phyloP scores from a whole-genome alignment of 345 rosid genomes.

The Syzygium aqueum region DNA sequence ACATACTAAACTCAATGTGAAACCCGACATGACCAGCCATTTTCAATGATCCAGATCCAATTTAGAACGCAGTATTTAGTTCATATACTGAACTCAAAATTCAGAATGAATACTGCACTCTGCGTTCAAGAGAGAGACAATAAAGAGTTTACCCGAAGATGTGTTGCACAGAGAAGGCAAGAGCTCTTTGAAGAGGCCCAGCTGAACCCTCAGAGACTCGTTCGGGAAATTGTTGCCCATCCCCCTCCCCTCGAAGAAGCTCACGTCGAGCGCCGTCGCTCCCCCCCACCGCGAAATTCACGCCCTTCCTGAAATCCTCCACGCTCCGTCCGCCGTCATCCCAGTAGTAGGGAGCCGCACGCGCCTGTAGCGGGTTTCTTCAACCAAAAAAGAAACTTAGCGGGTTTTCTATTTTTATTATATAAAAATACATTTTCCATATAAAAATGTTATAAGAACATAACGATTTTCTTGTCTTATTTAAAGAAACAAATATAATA shows the following conservation, averaged over 20 bases:
- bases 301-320: constrained; percentile 17
- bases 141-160: constrained; percentile 7
- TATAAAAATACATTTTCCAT: no score
- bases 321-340: not conserved
- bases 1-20: not conserved
- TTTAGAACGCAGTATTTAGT: not conserved
- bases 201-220: constrained; percentile 24
- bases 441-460: no score
- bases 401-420: no score
- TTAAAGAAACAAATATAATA: no score
- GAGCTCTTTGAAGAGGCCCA: constrained; percentile 27
- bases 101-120: not conserved
- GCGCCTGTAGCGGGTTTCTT: no score
- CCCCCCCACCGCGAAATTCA: constrained; percentile 42
- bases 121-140: not conserved
- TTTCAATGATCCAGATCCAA: not conserved
- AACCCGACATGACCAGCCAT: not conserved
- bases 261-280: constrained; percentile 30
- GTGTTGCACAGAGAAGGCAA: constrained; percentile 25
- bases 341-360: constrained; percentile 27
- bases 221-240: constrained; percentile 11
- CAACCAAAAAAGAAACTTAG: no score
- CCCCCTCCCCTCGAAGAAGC: constrained; percentile 17
- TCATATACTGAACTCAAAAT: not conserved
- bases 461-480: no score